A percentile compares a stretch with the other conserved stretches of the same genome.
phyloP scores from a whole-genome alignment of 2,329 filamentous ascomycete genomes.

The Paecilomyces sp. region DNA sequence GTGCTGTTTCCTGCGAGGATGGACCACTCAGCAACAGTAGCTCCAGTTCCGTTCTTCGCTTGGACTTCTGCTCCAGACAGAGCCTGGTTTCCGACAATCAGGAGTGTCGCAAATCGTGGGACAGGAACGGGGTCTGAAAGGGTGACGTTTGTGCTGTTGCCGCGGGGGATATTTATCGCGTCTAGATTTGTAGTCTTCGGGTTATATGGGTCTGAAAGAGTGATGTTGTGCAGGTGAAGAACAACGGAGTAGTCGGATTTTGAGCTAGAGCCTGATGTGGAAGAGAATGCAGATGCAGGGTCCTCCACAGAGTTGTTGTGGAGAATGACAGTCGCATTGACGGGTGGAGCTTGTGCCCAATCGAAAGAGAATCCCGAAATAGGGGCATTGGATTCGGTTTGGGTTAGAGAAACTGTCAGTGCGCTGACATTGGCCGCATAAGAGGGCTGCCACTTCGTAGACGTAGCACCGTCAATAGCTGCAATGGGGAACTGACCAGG shows the following conservation, averaged over 20 bases:
- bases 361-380: constrained; percentile 49
- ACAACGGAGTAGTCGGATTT: constrained; percentile 14
- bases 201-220: constrained; percentile 32
- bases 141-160: constrained; percentile 37
- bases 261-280: constrained; percentile 1
- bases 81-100: constrained; percentile 38
- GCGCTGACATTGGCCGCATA: constrained; percentile 44
- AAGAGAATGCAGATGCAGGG: constrained; percentile 9
- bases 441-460: constrained; percentile 60
- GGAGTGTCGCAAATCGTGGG: constrained; percentile 35
- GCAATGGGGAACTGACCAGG: constrained; percentile 64
- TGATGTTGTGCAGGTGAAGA: constrained; percentile 20
- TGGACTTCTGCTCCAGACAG: constrained; percentile 18
- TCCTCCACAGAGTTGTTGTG: constrained; percentile 38
- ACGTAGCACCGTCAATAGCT: constrained; percentile 59
- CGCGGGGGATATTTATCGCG: constrained; percentile 26
- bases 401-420: constrained; percentile 50
- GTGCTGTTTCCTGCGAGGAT: constrained; percentile 24
- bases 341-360: constrained; percentile 52
- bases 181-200: constrained; percentile 21
- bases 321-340: constrained; percentile 48
- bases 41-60: constrained; percentile 33
- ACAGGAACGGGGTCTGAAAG: constrained; percentile 24
- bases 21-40: constrained; percentile 42
- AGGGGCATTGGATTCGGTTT: constrained; percentile 21